These are phyloP conservation scores for Isatis lusitanica DNA, from an alignment of 441 rosid species.

Conservation along the genomic window DNA sequence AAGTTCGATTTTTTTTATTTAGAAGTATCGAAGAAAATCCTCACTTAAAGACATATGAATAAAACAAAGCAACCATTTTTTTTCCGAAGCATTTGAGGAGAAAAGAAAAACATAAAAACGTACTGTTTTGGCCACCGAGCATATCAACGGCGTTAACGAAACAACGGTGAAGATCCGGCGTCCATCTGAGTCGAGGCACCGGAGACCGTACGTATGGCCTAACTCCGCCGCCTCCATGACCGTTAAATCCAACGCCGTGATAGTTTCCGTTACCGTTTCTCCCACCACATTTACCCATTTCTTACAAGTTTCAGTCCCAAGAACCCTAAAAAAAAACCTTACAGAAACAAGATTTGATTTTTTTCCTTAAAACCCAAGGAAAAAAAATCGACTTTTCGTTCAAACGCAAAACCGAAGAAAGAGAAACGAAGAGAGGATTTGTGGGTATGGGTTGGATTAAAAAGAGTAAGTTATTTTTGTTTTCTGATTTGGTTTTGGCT, in stretches of 20 bases:
- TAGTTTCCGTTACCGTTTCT: constrained; percentile 60
- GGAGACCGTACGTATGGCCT: constrained; percentile 90
- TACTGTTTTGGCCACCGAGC: constrained; percentile 90
- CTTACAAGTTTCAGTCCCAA: not conserved
- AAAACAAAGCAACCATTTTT: not conserved
- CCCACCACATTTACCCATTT: constrained; percentile 63
- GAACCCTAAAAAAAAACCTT: not conserved
- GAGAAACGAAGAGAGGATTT: constrained; percentile 29
- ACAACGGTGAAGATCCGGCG: constrained; percentile 91
- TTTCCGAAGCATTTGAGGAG: not conserved
- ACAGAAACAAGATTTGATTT: not conserved
- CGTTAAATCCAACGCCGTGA: constrained; percentile 20
- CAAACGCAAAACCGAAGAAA: constrained; percentile 4
- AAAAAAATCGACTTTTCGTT: no score
- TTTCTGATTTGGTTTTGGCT: constrained; percentile 31
- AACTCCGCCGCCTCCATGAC: constrained; percentile 34
- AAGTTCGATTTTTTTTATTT: not conserved
- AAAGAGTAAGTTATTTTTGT: constrained; percentile 56
- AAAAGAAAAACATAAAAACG: constrained; percentile 16
- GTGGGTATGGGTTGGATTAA: constrained; percentile 28
- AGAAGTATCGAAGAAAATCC: not conserved
- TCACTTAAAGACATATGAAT: not conserved
- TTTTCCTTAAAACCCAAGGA: not conserved
- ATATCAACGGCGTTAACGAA: constrained; percentile 83
- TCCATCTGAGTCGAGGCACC: constrained; percentile 92